Base-by-base conservation (phyloP, 2,329 filamentous ascomycete species). In the Colletotrichum magnum region DNA sequence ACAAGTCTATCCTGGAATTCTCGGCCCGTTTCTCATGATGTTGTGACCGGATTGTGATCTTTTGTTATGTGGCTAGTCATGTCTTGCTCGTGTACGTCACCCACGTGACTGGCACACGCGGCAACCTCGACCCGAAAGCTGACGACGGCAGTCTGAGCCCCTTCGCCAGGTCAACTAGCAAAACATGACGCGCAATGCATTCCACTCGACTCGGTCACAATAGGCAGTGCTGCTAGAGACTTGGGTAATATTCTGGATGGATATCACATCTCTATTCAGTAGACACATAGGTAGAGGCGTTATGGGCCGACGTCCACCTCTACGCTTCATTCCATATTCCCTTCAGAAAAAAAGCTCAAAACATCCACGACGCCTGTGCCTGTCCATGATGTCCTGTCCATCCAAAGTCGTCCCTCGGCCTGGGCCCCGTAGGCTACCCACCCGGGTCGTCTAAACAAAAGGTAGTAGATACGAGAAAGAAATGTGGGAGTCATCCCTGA, bases 391-490 rank as follows among this genome's bases (percentile, higher is more conserved):
- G 64, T 68, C 68, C 68, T 63, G 53, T 58, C 64, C 68, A 62
- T 67, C 58, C 64, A 68, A 70, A 63, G 24, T 54, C 68, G 68
- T 67, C 68, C 64, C 64, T 70, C 68, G 64, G 68, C 47, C 56
- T 67, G 64, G 64, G 32, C 52, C 68, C 68, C 68, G 68, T 70
- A 58, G 68, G 68, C 43, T 28, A 43, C 68, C 64, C 45, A 47
- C 58, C 64, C 68, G 68, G 68, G 68, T 70, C 64, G 68, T 63
- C 60, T 60, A 58, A 36, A 15, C 48, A 62, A 68, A 70, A 68
- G 39, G 54, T 70, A 68, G 58, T 70, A 68, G 58, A 59, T 70
- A 71, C 58, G 68, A 67, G 53, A 63, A 67, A 68, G 57, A 69
- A 69, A 64, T n/a, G 28, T 56, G 57, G 60, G 69, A 61, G 13